A percentile compares a stretch with the other conserved stretches of the same genome.
Conservation (phyloP, 164 flowering plant species). For the Magnolia changhungtana region DNA sequence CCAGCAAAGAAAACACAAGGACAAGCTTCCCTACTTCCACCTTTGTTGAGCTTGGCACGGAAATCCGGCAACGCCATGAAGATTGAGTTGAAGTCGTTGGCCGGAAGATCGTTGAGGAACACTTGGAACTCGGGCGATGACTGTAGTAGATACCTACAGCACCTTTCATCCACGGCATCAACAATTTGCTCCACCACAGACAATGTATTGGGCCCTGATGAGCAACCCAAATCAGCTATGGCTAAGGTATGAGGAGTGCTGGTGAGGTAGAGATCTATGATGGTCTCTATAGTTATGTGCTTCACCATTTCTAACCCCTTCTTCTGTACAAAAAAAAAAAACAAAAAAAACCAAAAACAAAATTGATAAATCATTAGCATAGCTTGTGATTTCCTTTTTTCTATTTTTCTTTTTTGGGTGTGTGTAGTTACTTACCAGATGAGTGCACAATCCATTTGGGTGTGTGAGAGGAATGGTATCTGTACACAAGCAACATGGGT, state of each 20-base stretch:
- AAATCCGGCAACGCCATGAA: slow-evolving; percentile 68
- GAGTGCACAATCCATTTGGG: background rate
- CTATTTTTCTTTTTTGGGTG: background rate
- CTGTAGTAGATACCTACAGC: slow-evolving; percentile 9
- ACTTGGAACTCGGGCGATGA: slow-evolving; percentile 52
- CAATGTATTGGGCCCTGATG: slow-evolving; percentile 78
- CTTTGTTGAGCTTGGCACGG: slow-evolving; percentile 29
- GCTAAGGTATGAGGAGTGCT: slow-evolving; percentile 42
- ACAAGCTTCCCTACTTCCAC: slow-evolving; percentile 5
- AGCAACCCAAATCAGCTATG: slow-evolving; percentile 86
- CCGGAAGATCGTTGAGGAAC: slow-evolving; percentile 75
- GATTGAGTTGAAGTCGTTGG: slow-evolving; percentile 83
- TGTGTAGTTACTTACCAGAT: background rate
- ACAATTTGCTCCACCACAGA: slow-evolving; percentile 46
- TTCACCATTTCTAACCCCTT: slow-evolving; percentile 67
- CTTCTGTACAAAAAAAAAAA: slow-evolving; percentile 30
- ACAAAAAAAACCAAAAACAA: too few species aligned
- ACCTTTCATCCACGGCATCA: slow-evolving; percentile 32
- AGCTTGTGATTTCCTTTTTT: background rate
- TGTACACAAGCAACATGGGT: too few species aligned
- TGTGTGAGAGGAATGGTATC: background rate
- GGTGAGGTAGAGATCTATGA: slow-evolving; percentile 35
- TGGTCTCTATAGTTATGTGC: slow-evolving; percentile 47
- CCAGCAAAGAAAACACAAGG: slow-evolving; percentile 50
- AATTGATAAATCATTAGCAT: background rate